Conservation (phyloP, 78 protist genomes). For the Reticulomyxa filosa region DNA sequence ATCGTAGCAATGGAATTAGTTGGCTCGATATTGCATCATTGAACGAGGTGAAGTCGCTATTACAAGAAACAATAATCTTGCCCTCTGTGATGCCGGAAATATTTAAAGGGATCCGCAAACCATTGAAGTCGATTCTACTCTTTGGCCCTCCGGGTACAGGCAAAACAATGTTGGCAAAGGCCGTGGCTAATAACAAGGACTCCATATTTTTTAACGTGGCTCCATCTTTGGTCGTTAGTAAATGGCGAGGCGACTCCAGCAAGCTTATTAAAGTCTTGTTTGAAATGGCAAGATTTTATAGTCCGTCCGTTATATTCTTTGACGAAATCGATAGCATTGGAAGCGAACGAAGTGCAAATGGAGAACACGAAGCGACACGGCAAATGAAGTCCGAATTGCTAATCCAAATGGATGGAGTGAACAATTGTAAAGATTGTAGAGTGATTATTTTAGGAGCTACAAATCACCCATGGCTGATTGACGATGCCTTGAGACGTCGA, state of each 20-base stretch:
- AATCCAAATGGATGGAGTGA: constrained; percentile 56
- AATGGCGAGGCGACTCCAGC: no score
- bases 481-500: no score
- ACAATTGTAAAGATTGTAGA: no score
- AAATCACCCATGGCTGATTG: no score
- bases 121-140: constrained; percentile 55
- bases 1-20: no score
- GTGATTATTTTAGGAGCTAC: no score
- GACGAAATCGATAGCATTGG: constrained; percentile 46
- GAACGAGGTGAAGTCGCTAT: no score
- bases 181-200: no score
- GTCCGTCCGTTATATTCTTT: constrained; percentile 56
- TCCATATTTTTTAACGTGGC: constrained; percentile 4
- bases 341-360: background rate
- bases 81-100: no score
- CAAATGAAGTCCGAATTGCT: constrained; percentile 46
- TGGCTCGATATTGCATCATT: no score
- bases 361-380: constrained; percentile 6
- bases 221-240: background rate
- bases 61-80: no score
- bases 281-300: constrained; percentile 56
- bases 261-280: constrained; percentile 34
- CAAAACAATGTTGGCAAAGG: background rate
- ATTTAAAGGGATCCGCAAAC: constrained; percentile 61
- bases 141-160: constrained; percentile 34